Percentiles rank a stretch among this genome's conserved stretches.
Conservation (phyloP, 306 rosid species). For the Abrus precatorius region DNA sequence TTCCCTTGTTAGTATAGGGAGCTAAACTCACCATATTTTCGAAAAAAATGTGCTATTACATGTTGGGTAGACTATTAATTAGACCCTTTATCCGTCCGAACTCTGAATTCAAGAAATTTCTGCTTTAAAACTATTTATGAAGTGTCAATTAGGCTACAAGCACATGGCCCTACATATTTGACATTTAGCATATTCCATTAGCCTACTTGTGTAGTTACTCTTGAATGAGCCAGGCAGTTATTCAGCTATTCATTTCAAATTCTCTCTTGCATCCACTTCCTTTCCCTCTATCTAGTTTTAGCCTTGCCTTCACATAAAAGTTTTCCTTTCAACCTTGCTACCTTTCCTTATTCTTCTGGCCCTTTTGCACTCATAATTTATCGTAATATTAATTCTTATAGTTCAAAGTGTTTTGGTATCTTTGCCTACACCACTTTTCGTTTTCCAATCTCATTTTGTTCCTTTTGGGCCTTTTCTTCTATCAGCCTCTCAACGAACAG, state of each 20-base stretch:
- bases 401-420: slow-evolving; percentile 33
- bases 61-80: slow-evolving; percentile 20
- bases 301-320: slow-evolving; percentile 42
- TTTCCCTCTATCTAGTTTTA: slow-evolving; percentile 20
- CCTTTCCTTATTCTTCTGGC: slow-evolving; percentile 38
- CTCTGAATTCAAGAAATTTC: neutral
- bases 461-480: slow-evolving; percentile 41
- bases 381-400: slow-evolving; percentile 17
- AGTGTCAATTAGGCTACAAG: slow-evolving; percentile 54
- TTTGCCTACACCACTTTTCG: slow-evolving; percentile 50
- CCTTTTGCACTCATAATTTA: slow-evolving; percentile 33
- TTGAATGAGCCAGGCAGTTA: slow-evolving; percentile 47
- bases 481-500: slow-evolving; percentile 38
- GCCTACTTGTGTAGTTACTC: slow-evolving; percentile 60
- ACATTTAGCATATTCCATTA: slow-evolving; percentile 53
- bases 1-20: slow-evolving; percentile 7
- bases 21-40: slow-evolving; percentile 18
- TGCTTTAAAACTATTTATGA: slow-evolving; percentile 43
- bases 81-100: neutral
- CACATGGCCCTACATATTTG: slow-evolving; percentile 69
- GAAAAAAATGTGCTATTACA: neutral
- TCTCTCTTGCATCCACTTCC: slow-evolving; percentile 40
- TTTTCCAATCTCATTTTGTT: slow-evolving; percentile 51
- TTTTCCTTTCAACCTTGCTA: slow-evolving; percentile 48
- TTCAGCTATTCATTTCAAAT: slow-evolving; percentile 47